Base-by-base conservation (phyloP, 2,329 filamentous ascomycete species). In the Coleophoma cylindrospora region DNA sequence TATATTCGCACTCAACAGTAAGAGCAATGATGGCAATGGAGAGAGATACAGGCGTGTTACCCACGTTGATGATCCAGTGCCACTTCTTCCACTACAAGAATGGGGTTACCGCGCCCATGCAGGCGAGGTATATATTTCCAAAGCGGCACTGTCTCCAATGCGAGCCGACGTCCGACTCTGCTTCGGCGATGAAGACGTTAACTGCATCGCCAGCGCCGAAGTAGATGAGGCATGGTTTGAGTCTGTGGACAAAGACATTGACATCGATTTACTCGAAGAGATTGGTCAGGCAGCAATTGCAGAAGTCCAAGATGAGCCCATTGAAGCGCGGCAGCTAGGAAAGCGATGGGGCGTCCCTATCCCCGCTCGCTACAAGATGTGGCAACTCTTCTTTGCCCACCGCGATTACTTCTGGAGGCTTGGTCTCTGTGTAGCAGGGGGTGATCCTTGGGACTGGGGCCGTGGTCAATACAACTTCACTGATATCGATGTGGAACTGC, bases 351-450 rank as follows among this genome's bases (percentile, higher is more conserved):
- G 56, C 9, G 22, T 63, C 11, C 55, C 59, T 0, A 59, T 64
- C 34, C 57, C 60, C 64, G 77, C 57, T 61, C 67, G 79, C 68
- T 66, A 91, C 60, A 88, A 86, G 66, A 77, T 95, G n/a, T 96
- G 92, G 90, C 83, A 96, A 69, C 72, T 96, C 8, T 86, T 97
- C 64, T 95, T 95, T 68, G 88, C 91, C 1, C 94, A 99, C 70
- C 76, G 94, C 37, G 94, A 99, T 70, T 99, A 99, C 68, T 97
- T 99, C 69, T 95, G 90, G 89, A 79, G 94, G 50, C 68, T 99
- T 48, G 94, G 94, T 0, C 72, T 97, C 33, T 99, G 94, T 70
- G 75, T 96, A 2, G 91, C 92, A 0, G 87, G 87, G 12, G 87
- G 88, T 12, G 85, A 87, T 64, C 84, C 84, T 3, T 72, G 74